Percentiles rank a stretch among this genome's conserved stretches.
phyloP scores from a whole-genome alignment of 2,329 filamentous ascomycete genomes.

The Beauveria caledonica region DNA sequence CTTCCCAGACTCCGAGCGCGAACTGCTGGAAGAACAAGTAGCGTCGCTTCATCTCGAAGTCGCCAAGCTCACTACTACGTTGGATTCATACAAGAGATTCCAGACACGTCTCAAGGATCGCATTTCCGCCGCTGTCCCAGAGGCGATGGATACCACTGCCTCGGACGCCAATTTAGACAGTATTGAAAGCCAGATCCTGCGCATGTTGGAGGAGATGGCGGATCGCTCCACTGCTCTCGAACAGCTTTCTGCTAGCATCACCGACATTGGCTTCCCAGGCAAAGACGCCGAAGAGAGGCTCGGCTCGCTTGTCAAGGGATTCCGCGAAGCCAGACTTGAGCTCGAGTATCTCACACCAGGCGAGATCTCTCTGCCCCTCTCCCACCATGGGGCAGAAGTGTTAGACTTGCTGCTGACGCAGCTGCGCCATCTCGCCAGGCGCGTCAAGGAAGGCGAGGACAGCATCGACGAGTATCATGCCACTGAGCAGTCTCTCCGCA shows the following conservation, averaged over 20 bases:
- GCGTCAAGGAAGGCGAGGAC: conserved; percentile 40
- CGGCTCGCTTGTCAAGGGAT: conserved; percentile 36
- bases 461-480: conserved; percentile 52
- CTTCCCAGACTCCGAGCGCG: conserved; percentile 34
- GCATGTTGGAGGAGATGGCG: conserved; percentile 36
- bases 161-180: conserved; percentile 17
- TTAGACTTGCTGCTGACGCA: conserved; percentile 45
- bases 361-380: conserved; percentile 45
- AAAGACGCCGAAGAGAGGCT: conserved; percentile 41
- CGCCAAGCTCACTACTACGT: conserved; percentile 35
- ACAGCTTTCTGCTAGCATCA: conserved; percentile 37
- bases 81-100: conserved; percentile 39
- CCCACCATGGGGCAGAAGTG: conserved; percentile 44
- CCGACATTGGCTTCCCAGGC: conserved; percentile 42
- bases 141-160: conserved; percentile 5
- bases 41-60: conserved; percentile 41
- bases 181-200: conserved; percentile 35
- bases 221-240: conserved; percentile 41
- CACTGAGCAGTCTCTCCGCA: conserved; percentile 45
- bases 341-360: conserved; percentile 55
- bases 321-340: conserved; percentile 51
- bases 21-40: conserved; percentile 38
- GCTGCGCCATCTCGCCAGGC: conserved; percentile 40
- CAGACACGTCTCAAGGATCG: conserved; percentile 28
- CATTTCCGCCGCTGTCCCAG: conserved; percentile 20